These are phyloP conservation scores for Aspergillus leporis DNA, from an alignment of 495 filamentous ascomycete genomes.

Conservation along the genomic window DNA sequence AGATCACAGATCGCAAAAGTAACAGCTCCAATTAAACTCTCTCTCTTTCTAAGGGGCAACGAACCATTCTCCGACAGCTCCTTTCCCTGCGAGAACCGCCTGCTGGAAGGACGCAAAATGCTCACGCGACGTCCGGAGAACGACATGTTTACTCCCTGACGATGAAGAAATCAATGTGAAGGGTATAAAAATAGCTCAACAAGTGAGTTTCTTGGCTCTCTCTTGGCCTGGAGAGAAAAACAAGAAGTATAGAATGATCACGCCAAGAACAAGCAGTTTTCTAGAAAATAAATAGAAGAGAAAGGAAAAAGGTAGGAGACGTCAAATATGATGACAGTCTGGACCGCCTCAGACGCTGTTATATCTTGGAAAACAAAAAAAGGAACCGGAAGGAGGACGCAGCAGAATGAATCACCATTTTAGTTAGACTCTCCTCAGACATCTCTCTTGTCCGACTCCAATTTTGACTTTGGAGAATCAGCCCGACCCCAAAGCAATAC, in stretches of 20 bases:
- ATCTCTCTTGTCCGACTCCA: neutral
- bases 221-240: neutral
- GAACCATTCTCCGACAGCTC: conserved; percentile 47
- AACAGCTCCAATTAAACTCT: neutral
- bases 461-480: neutral
- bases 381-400: neutral
- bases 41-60: conserved; percentile 9
- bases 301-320: neutral
- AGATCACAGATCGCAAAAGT: neutral
- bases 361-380: neutral
- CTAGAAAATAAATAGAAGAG: neutral
- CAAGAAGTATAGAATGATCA: neutral
- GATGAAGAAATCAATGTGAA: conserved; percentile 1
- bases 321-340: neutral
- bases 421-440: neutral
- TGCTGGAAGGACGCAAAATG: conserved; percentile 44
- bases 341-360: neutral
- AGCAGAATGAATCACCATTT: neutral
- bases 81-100: conserved; percentile 41
- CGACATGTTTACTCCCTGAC: conserved; percentile 41
- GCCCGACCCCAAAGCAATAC: neutral
- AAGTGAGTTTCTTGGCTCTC: neutral
- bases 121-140: conserved; percentile 53
- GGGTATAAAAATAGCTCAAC: conserved; percentile 6
- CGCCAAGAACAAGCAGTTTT: neutral